Evolutionary conservation across 2,329 filamentous ascomycete species (phyloP), one percentile per base, ranked within the genome.

Genomic region (Aspergillus latus): DNA sequence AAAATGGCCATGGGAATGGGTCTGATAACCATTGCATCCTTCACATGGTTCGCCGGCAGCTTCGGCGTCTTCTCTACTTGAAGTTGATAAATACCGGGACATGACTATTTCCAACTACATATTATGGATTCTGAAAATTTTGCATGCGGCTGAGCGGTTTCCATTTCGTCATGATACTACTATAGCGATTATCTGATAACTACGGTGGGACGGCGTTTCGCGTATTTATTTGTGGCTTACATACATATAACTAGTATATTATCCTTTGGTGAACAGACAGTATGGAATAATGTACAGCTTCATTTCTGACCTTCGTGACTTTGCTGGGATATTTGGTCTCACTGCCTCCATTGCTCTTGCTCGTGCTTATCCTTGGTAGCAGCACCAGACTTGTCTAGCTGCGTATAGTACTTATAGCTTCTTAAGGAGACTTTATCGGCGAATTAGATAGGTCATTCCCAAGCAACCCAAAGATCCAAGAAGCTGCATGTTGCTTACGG

Each of bases 1-100:
- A 78, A 78, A 54, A 81, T 84, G 59, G 70, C 85, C 56, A 63
- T 84, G 57, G 76, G 80, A 58, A 85, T 84, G 72, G 78, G 76
- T 16, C 71, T 75, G 30, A 77, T 86, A 50, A 86, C 84, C 4
- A 65, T 86, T 28, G 69, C 80, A 34, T 84, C 82, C 5, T 85
- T 87, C 64, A 78, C 82, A 40, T 78, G 77, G 75, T 80, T 80
- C 59, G 75, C 73, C 34, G 72, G 73, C 40, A 76, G 71, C 13
- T 72, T 76, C 52, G 77, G 76, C 21, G 49, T 72, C 37, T 68
- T 74, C 49, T 61, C 64, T 5, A 65, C 62, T 32, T 73, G 62
- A 15, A 2, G 28, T 13, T 13, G 15, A n/a, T 16, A 32, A 34
- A 26, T 34, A 21, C 29, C 26, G 46, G 13, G 42, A 15, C 16